Conservation (phyloP, 106 monocot species). For the Acorus calamus region DNA sequence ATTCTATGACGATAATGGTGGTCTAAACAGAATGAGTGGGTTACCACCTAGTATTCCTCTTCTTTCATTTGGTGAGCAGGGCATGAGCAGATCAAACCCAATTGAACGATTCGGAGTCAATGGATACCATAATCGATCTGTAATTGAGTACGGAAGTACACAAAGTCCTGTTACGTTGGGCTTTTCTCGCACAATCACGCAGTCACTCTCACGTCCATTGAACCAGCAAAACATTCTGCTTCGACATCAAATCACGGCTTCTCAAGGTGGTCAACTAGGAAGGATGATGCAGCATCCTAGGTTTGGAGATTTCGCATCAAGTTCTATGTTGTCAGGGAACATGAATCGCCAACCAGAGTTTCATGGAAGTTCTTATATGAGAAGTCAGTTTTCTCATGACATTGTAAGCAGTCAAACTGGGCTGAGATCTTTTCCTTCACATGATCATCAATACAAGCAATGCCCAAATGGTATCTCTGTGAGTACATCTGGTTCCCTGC, state of each 20-base stretch:
- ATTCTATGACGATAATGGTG: not conserved
- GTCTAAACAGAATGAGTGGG: not conserved
- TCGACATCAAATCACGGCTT: not conserved
- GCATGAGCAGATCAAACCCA: not conserved
- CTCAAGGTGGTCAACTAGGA: not conserved
- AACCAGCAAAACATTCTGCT: not conserved
- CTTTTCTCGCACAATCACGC: too few species aligned
- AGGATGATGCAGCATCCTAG: not conserved
- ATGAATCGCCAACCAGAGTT: not conserved
- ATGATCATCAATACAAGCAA: too few species aligned
- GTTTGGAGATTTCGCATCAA: not conserved
- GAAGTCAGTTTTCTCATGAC: not conserved
- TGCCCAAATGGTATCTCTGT: too few species aligned
- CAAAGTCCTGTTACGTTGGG: not conserved
- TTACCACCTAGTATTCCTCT: not conserved
- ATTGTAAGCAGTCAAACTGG: not conserved
- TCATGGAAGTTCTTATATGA: not conserved
- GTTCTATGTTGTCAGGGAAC: not conserved
- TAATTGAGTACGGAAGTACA: not conserved
- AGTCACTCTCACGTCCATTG: too few species aligned
- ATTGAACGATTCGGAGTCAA: not conserved
- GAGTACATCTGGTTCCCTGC: too few species aligned
- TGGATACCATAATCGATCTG: not conserved
- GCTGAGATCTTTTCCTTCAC: not conserved
- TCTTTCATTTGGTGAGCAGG: not conserved